Conservation (phyloP, 495 filamentous ascomycete species). For the Tuber umbilicatum region DNA sequence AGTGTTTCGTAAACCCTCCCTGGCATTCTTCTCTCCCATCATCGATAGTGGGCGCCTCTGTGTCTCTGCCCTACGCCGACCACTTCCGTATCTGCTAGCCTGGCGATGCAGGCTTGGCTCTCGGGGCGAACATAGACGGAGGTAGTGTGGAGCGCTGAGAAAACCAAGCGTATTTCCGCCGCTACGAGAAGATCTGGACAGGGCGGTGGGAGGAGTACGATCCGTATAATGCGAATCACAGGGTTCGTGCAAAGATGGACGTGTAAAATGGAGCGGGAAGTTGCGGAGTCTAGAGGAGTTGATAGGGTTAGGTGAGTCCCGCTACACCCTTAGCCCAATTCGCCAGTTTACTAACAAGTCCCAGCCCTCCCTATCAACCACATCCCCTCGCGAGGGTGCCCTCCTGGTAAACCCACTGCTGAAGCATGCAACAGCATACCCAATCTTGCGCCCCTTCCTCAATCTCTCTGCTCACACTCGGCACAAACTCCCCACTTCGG, state of each 20-base stretch:
- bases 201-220: slow-evolving; percentile 79
- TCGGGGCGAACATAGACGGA: slow-evolving; percentile 80
- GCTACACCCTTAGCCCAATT: not conserved
- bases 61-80: slow-evolving; percentile 71
- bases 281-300: slow-evolving; percentile 80
- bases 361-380: slow-evolving; percentile 64
- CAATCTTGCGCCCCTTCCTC: slow-evolving; percentile 82
- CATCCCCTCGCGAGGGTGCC: slow-evolving; percentile 67
- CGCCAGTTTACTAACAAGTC: slow-evolving; percentile 8
- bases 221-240: slow-evolving; percentile 66
- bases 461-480: slow-evolving; percentile 33
- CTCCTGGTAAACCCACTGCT: slow-evolving; percentile 77
- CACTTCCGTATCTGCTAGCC: slow-evolving; percentile 70
- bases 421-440: slow-evolving; percentile 66
- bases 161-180: slow-evolving; percentile 62
- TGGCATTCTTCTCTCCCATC: slow-evolving; percentile 63
- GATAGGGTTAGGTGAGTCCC: slow-evolving; percentile 63
- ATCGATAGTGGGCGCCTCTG: slow-evolving; percentile 53
- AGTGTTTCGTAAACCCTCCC: slow-evolving; percentile 64
- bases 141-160: slow-evolving; percentile 87
- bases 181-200: slow-evolving; percentile 65
- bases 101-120: slow-evolving; percentile 71
- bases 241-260: slow-evolving; percentile 63
- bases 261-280: slow-evolving; percentile 76
- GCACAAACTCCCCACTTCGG: slow-evolving; percentile 54